Evolutionary conservation across 2,329 filamentous ascomycete species (phyloP).

Genomic region (Fusarium mangiferae): DNA sequence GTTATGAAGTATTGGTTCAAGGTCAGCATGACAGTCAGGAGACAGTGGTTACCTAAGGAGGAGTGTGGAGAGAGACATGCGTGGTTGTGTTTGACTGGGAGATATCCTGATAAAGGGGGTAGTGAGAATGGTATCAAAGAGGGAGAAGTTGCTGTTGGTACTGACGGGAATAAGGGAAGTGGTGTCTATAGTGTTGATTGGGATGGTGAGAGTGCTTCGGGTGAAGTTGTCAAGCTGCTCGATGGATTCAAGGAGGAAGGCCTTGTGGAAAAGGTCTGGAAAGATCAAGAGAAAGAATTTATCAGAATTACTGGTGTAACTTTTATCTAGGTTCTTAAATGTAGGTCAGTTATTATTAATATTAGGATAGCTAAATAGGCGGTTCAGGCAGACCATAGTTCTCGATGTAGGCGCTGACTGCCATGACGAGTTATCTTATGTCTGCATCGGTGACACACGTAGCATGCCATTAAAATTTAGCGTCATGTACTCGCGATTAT

Average conservation of each 20-base stretch:
- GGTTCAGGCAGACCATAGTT: too few relatives aligned
- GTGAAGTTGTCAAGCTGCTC: slow-evolving; percentile 24
- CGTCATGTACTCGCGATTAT: too few relatives aligned
- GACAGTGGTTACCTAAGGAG: slow-evolving; percentile 28
- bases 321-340: neutral
- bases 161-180: slow-evolving; percentile 34
- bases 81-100: slow-evolving; percentile 36
- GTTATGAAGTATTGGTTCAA: slow-evolving; percentile 27
- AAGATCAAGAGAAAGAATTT: slow-evolving; percentile 40
- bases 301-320: slow-evolving; percentile 20
- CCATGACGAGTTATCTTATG: too few relatives aligned
- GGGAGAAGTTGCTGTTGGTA: slow-evolving; percentile 20
- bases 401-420: too few relatives aligned
- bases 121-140: neutral
- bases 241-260: slow-evolving; percentile 30
- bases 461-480: too few relatives aligned
- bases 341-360: too few relatives aligned
- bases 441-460: too few relatives aligned
- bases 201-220: slow-evolving; percentile 34
- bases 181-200: slow-evolving; percentile 42
- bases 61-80: slow-evolving; percentile 43
- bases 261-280: slow-evolving; percentile 36
- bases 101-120: slow-evolving; percentile 22
- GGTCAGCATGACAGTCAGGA: neutral
- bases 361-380: too few relatives aligned